A percentile compares a stretch with the other conserved stretches of the same genome.
phyloP scores from a whole-genome alignment of 805 yeast genomes.

The Saccharomycopsis guyanensis region DNA sequence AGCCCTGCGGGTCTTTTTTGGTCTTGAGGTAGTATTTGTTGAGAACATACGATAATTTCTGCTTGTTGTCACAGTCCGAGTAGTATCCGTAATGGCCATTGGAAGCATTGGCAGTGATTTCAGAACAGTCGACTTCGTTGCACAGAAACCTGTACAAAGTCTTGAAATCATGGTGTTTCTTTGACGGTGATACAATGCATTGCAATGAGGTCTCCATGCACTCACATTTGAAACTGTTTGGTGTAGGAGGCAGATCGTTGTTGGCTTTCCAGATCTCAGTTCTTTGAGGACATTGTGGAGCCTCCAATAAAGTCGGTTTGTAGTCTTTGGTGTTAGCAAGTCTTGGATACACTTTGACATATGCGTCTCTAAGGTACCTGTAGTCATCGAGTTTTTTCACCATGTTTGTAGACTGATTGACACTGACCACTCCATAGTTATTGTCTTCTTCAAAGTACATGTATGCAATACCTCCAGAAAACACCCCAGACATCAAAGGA shows the following conservation, averaged over 20 bases:
- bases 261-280: conserved; percentile 60
- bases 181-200: conserved; percentile 54
- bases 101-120: conserved; percentile 52
- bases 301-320: conserved; percentile 29
- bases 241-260: conserved; percentile 69
- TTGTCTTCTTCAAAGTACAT: conserved; percentile 85
- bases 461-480: conserved; percentile 93
- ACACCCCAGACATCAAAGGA: conserved; percentile 72
- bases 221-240: conserved; percentile 55
- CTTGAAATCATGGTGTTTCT: conserved; percentile 47
- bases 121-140: conserved; percentile 50
- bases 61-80: conserved; percentile 66
- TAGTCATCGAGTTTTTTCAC: conserved; percentile 61
- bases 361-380: conserved; percentile 45
- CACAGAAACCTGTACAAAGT: conserved; percentile 55
- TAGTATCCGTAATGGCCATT: conserved; percentile 64
- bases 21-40: conserved; percentile 40
- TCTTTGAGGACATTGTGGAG: conserved; percentile 26
- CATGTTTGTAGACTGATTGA: conserved; percentile 31
- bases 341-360: conserved; percentile 47
- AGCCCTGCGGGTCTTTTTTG: conserved; percentile 5
- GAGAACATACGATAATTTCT: conserved; percentile 59
- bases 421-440: conserved; percentile 69
- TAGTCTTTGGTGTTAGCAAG: conserved; percentile 32
- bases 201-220: conserved; percentile 46